Evolutionary conservation across 768 basidiomycete genomes (phyloP), one percentile per base, ranked within the genome.

Genomic region (Phylloporus arenicola): DNA sequence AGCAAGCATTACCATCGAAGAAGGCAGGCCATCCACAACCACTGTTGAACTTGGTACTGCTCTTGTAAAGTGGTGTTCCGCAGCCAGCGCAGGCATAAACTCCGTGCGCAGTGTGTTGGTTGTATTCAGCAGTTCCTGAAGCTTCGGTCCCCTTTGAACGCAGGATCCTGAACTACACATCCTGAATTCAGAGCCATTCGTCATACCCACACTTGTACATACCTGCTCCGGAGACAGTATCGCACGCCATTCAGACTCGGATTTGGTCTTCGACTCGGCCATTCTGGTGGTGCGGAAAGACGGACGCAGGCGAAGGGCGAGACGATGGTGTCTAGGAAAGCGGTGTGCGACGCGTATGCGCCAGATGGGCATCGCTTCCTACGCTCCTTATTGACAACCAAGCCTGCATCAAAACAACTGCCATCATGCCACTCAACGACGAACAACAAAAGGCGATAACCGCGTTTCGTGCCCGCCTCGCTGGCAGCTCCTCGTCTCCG

Each of bases 11-110:
- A 87, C 88, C 88, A 64, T 95, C 93, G 64, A 86, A 97, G 77
- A 96, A 97, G 1, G 93, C 91, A n/a, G 94, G 93, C 93, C 93
- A 97, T 20, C 93, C 93, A 61, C 91, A 95, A 8, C 92, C 91
- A 51, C 89, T 92, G 59, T 86, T 78, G 70, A 95, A 96, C 70
- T 96, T 96, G 56, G 91, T 92, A 24, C 74, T 75, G 61, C 87
- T 89, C 75, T 84, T 89, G 74, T 95, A 96, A 43, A 96, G 70
- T 1, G 92, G 85, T 3, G 89, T 82, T 31, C 75, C 76, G 67
- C 92, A 95, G 8, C 79, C 93, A 9, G 82, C 85, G 62, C 92
- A 94, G 39, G 70, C 59, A 63, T 93, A 95, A 1, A 84, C 75
- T 9, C 93, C 93, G 25, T 77, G 62, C 3, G 72, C 79, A 20